Evolutionary conservation across 441 rosid species (phyloP), one percentile per base, ranked within the genome.

Genomic region (Adansonia rubrostipa): DNA sequence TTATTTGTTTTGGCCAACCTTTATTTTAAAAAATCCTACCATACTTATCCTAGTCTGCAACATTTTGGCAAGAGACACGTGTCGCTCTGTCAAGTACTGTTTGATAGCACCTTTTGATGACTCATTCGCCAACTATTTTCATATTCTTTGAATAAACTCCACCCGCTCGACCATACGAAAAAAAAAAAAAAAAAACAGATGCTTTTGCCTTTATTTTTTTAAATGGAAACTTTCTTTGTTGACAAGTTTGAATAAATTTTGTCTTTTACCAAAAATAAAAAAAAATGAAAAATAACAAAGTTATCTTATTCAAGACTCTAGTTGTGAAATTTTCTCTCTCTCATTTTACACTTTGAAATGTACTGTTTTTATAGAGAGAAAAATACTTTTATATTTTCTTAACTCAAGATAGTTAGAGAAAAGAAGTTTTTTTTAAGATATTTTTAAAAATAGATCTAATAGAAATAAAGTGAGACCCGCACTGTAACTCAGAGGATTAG

Each of bases 1-100:
- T 24, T 70, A 0, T 14, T 50, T 33, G 33, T 5, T 1, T n/a
- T 4, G 56, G 51, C 63, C 33, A n/a, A 54, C 75, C 50, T 40
- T 17, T n/a, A 9, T n/a, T 72, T 13, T 17, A 54, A 53, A 53
- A 11, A 54, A 5, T 36, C 53, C 45, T 19, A 19, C 20, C 0
- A 42, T 54, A 61, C 65, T 65, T 76, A 66, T 76, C 79, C 15
- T 36, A 28, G 6, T 53, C 73, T 17, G 7, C 63, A 7, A 33
- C 63, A 36, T 64, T 33, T 17, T 48, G 42, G 20, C 0, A n/a
- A 14, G 11, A 6, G 28, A 54, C 20, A 76, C 79, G 64, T 65
- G 63, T 51, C 40, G 33, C 40, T 51, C 2, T 76, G 53, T 0
- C 9, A 19, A 57, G 40, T 14, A 3, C 17, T 28, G 61, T 62